Evolutionary conservation across 2,329 filamentous ascomycete genomes (phyloP).

Genomic region (Lachnellula suecica): DNA sequence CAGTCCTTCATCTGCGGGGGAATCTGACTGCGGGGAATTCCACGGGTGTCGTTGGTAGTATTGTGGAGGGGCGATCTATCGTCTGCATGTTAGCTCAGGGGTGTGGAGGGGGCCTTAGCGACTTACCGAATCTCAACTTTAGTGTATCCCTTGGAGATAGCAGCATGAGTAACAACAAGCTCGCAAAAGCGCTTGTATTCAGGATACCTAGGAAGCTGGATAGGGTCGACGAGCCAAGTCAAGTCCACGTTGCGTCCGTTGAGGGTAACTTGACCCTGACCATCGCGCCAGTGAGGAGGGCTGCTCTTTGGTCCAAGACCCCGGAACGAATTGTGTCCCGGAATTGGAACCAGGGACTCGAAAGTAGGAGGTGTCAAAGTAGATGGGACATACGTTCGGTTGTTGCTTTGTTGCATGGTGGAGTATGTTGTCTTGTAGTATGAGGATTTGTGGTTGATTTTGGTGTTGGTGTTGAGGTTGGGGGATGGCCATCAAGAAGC

Average conservation of each 20-base stretch:
- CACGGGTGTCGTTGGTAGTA: background rate
- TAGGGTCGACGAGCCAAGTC: background rate
- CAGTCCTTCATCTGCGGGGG: background rate
- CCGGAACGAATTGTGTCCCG: background rate
- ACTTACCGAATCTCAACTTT: background rate
- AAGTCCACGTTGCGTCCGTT: background rate
- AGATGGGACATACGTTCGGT: too few species aligned
- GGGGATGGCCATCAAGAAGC: too few species aligned
- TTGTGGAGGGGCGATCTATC: background rate
- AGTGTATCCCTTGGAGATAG: background rate
- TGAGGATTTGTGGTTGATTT: too few species aligned
- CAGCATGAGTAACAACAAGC: background rate
- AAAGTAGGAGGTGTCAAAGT: too few species aligned
- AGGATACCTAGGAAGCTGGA: background rate
- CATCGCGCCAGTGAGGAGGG: background rate
- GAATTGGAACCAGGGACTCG: background rate
- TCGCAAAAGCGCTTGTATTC: background rate
- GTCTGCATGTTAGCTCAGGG: background rate
- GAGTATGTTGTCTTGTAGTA: too few species aligned
- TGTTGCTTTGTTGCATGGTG: too few species aligned
- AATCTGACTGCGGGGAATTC: background rate
- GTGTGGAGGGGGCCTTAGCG: background rate
- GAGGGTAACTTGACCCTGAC: background rate
- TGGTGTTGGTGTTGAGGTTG: too few species aligned
- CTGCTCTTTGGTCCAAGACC: background rate